Evolutionary conservation across 768 basidiomycete species (phyloP), one percentile per base, ranked within the genome.

Genomic region (Pisolithus microcarpus): DNA sequence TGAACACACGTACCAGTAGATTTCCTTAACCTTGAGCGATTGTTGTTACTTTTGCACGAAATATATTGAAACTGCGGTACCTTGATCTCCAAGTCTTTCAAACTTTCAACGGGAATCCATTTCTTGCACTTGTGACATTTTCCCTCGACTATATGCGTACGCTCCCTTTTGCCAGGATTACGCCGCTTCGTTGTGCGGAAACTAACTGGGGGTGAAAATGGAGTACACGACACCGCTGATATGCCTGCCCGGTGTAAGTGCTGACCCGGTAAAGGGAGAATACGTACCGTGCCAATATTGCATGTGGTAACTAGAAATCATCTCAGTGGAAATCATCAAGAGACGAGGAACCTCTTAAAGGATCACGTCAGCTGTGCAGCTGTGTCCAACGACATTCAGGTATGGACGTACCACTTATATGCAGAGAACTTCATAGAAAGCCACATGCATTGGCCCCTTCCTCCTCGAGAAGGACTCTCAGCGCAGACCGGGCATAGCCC

Each of bases 401-500:
- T 16, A 38, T 16, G 42, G 21, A 74, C 77, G 15, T 52, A 83
- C 85, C 71, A 88, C 87, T 90, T 89, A 72, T 81, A 89, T 18
- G 87, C 87, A 13, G 83, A 85, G 60, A 85, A 82, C 57, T 89
- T 89, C 79, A 81, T 88, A 2, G 81, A 78, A 31, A 88, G 65
- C 88, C 89, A 91, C 24, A 84, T 53, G 37, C 75, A 73, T 58
- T 77, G 79, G 3, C 77, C 78, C 50, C 76, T 77, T 0, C 87
- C 88, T 1, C 85, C 85, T 8, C 87, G 76, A 19, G 67, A 69
- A 4, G 60, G 62, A 36, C 72, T 64, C 64, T 89, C 87, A 38
- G 79, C 63, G 58, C 89, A 91, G 45, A 91, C 77, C 0, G 89
- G 89, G 57, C 89, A 91, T 34, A 89, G 62, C 2, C 87, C 89